Base-by-base conservation (phyloP, 2,329 filamentous ascomycete genomes). In the Fusarium temperatum region DNA sequence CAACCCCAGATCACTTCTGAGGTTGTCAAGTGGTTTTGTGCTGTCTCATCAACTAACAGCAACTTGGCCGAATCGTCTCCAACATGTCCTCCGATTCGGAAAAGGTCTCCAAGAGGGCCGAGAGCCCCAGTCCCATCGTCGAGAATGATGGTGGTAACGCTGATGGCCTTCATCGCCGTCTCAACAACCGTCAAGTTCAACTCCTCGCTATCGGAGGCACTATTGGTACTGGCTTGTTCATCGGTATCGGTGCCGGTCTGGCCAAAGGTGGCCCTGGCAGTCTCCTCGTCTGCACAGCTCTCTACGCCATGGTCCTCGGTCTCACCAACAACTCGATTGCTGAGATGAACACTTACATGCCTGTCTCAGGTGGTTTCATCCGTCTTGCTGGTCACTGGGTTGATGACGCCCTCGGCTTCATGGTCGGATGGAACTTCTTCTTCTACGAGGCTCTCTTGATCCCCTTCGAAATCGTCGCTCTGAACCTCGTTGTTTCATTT, bases 361-460 rank as follows among this genome's bases (percentile, higher is more conserved):
- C 73, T 14, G 73, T 75, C 6, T 74, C 73, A 6, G 73, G 73
- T 13, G 73, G 73, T 12, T 75, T 75, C 10, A 72, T 75, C 22
- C 72, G 72, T 35, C 72, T 75, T 22, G 72, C 72, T 22, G 72
- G 72, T 11, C 53, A 69, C 15, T 75, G 73, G 73, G 73, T 75
- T 20, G 73, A 75, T 13, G 73, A 75, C 8, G 73, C 73, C 14
- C 57, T 75, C 0, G 73, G 73, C 20, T 75, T 75, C 39, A 78
- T 80, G 75, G 75, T 77, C 8, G 79, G 79, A 3, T 81, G 78
- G 78, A 81, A 81, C 73, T 81, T 79, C 67, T 81, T 81, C 67
- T 67, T 81, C 47, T 81, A 80, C 26, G 80, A 81, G 66, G 80
- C 79, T 17, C 68, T 81, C 17, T 59, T 80, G 41, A 80, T 81